Base-by-base conservation (phyloP, 2,329 filamentous ascomycete genomes). In the Pezizomycotina sp. region DNA sequence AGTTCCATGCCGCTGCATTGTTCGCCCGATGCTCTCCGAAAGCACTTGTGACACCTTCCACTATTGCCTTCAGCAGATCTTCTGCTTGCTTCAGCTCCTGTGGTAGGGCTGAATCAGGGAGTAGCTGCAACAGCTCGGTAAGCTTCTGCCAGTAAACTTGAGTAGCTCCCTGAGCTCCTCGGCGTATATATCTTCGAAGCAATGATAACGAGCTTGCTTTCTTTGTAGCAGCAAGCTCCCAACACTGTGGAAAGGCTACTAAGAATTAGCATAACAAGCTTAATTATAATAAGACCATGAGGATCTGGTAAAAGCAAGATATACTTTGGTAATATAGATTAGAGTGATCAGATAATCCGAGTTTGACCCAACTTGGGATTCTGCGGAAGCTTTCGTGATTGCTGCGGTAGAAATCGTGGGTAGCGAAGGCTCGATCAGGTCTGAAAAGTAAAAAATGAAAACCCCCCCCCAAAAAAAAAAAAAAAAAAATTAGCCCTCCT, bases 121-220 rank as follows among this genome's bases (percentile, higher is more conserved):
- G 49, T 5, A 54, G 54, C 15, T 58, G 54, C 31, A 92, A 53
- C 0, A 95, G 58, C 19, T 63, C 60, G 24, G 66, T 62, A 20
- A 92, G 55, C 10, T 68, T 69, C 16, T 64, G 57, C 89, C 89
- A 98, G 52, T 75, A 92, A 6, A 65, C 67, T 3, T 65, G 59
- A 0, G 71, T 62, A 3, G 77, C 77, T n/a, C 73, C 70, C 51
- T 93, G 80, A 0, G 86, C 92, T 2, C 89, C 86, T 50, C 74
- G 79, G 44, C 78, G 74, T 5, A 95, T 61, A 48, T 91, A 89
- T 6, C 71, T 62, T 31, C 69, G 67, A 3, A 98, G 57, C 14
- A 75, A 60, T 3, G 61, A 60, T 2, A 68, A 47, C 0, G 69
- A 62, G 1, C 66, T 58, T 38, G 66, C 69, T 46, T 71, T 68